Percentiles rank a stretch among this genome's conserved stretches.
These are phyloP conservation scores for Solanum arcanum DNA, from an alignment of 257 asterid species.

Conservation along the genomic window DNA sequence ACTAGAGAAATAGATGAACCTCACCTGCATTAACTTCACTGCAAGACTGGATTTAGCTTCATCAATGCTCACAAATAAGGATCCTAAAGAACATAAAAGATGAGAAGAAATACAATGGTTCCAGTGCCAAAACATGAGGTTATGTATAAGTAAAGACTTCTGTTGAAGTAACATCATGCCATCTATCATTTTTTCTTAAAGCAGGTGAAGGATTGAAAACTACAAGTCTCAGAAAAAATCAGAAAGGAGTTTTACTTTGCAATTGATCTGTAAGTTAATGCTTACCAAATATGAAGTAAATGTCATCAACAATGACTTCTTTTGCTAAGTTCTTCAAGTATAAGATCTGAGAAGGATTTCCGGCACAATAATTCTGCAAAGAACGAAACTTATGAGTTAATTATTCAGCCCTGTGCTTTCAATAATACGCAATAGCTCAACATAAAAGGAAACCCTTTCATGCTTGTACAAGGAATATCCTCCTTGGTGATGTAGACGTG, in stretches of 20 bases:
- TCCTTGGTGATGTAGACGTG: background rate
- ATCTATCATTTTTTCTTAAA: background rate
- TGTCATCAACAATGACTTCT: conserved; percentile 76
- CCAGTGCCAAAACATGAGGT: background rate
- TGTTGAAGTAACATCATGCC: background rate
- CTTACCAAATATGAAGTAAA: conserved; percentile 80
- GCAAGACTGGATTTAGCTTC: conserved; percentile 59
- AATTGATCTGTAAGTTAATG: background rate
- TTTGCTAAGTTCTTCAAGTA: conserved; percentile 85
- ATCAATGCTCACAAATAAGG: conserved; percentile 66
- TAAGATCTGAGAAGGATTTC: conserved; percentile 70
- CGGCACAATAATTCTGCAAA: conserved; percentile 76
- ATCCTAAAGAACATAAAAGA: conserved; percentile 38
- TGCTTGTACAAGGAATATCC: background rate
- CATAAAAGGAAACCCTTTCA: background rate
- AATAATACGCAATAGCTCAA: background rate
- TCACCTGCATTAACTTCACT: conserved; percentile 93
- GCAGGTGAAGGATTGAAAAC: background rate
- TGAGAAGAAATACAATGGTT: background rate
- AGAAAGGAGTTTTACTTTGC: background rate
- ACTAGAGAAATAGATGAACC: conserved; percentile 3
- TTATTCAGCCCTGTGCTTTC: background rate
- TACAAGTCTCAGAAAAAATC: background rate
- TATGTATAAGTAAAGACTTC: background rate
- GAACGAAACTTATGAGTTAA: background rate